A percentile compares a stretch with the other conserved stretches of the same genome.
phyloP scores from a whole-genome alignment of 2,329 filamentous ascomycete genomes.

The Colletotrichum sp. region DNA sequence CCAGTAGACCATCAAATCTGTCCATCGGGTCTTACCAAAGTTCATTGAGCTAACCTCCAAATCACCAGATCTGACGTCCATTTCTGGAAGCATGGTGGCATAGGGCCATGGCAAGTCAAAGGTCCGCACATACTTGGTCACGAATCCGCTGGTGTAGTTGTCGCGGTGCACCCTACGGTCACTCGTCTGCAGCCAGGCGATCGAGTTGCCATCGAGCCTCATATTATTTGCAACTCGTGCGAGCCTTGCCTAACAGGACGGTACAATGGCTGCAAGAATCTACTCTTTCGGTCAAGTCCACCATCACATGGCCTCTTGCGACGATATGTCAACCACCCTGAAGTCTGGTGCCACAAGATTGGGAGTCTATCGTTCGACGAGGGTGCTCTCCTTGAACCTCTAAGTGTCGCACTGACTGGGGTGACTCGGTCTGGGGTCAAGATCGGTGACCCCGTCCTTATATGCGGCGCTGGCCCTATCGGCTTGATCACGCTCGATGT shows the following conservation, averaged over 20 bases:
- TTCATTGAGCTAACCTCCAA: not conserved
- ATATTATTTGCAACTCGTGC: constrained; percentile 89
- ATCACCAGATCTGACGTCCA: constrained; percentile 82
- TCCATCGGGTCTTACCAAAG: not conserved
- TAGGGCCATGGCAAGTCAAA: constrained; percentile 92
- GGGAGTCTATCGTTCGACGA: constrained; percentile 90
- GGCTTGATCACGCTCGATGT: constrained; percentile 89
- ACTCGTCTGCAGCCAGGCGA: constrained; percentile 81
- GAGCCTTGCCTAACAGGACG: constrained; percentile 89
- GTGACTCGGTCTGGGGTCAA: constrained; percentile 82
- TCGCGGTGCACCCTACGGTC: constrained; percentile 83
- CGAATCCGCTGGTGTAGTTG: constrained; percentile 85
- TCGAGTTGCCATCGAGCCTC: constrained; percentile 91
- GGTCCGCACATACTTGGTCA: constrained; percentile 92
- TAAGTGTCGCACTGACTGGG: constrained; percentile 87
- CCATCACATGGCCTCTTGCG: constrained; percentile 86
- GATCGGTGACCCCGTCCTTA: constrained; percentile 84
- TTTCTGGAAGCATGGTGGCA: constrained; percentile 96
- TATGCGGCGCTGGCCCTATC: constrained; percentile 94
- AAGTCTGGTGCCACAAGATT: constrained; percentile 96
- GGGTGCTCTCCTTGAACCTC: constrained; percentile 87
- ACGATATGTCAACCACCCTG: constrained; percentile 93
- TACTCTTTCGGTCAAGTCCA: constrained; percentile 88
- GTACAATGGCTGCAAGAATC: constrained; percentile 92
- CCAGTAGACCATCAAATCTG: accelerated